Percentiles rank a stretch among this genome's conserved stretches.
phyloP scores from a whole-genome alignment of 2,329 filamentous ascomycete species.

The Thelonectria discophora region DNA sequence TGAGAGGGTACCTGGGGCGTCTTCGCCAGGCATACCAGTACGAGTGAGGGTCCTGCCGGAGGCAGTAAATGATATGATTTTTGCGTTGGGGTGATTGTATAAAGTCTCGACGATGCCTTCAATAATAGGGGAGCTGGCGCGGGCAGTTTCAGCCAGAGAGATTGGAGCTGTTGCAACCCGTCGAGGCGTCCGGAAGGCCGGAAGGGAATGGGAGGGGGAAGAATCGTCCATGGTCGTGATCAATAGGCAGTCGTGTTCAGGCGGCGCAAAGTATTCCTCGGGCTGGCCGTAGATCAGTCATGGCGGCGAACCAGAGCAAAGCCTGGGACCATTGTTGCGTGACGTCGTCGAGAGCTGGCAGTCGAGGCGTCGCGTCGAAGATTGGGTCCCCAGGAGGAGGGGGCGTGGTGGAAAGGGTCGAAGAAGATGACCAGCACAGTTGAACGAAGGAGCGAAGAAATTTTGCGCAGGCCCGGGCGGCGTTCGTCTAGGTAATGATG shows the following conservation, averaged over 20 bases:
- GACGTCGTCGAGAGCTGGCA: conserved; percentile 20
- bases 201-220: conserved; percentile 30
- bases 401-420: conserved; percentile 15
- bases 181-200: conserved; percentile 44
- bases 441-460: background rate
- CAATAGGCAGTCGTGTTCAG: conserved; percentile 9
- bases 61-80: conserved; percentile 67
- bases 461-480: background rate
- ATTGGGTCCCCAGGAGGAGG: conserved; percentile 9
- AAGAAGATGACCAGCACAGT: background rate
- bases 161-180: conserved; percentile 52
- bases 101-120: conserved; percentile 68
- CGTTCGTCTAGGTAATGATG: conserved; percentile 20
- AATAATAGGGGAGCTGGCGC: conserved; percentile 27
- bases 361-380: conserved; percentile 17
- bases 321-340: conserved; percentile 35
- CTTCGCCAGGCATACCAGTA: conserved; percentile 49
- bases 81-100: conserved; percentile 76
- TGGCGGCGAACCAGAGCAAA: conserved; percentile 31
- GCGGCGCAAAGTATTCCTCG: conserved; percentile 26
- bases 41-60: conserved; percentile 44
- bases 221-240: conserved; percentile 35
- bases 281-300: conserved; percentile 35
- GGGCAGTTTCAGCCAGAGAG: conserved; percentile 34
- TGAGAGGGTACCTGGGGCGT: conserved; percentile 70